These are phyloP conservation scores for Eucalyptus curtisii DNA, from an alignment of 345 rosid genomes.

Conservation along the genomic window DNA sequence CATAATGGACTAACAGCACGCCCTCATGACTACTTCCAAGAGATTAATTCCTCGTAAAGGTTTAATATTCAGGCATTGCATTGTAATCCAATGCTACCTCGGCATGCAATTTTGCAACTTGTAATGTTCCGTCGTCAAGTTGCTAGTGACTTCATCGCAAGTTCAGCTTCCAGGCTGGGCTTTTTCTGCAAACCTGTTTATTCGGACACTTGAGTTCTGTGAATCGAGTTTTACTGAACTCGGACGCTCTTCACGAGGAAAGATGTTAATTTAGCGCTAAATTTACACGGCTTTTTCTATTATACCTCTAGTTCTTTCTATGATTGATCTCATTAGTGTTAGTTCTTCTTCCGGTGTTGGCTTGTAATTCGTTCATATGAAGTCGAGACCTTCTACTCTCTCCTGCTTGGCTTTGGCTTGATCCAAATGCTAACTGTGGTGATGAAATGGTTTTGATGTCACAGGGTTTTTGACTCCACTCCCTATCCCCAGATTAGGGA, in stretches of 20 bases:
- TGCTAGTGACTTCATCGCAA: not conserved
- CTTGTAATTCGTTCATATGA: not conserved
- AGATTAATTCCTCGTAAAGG: not conserved
- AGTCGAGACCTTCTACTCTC: not conserved
- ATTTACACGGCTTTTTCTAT: not conserved
- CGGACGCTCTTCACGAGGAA: not conserved
- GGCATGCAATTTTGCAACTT: not conserved
- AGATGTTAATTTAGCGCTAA: not conserved
- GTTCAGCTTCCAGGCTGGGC: not conserved
- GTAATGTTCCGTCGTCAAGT: not conserved
- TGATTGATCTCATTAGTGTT: not conserved
- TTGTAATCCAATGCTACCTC: not conserved
- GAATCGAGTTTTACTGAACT: not conserved
- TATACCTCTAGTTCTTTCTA: not conserved
- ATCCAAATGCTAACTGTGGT: not conserved
- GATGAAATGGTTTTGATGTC: not conserved
- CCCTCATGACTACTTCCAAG: not conserved
- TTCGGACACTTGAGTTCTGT: not conserved
- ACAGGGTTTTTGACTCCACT: slow-evolving; percentile 41
- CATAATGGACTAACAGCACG: not conserved
- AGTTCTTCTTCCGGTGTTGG: not conserved
- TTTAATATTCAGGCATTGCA: not conserved
- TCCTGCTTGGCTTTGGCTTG: not conserved
- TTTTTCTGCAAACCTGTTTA: not conserved
- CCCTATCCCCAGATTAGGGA: slow-evolving; percentile 31